Evolutionary conservation across 495 filamentous ascomycete genomes (phyloP), one percentile per base, ranked within the genome.

Genomic region (Aspergillus haitiensis): DNA sequence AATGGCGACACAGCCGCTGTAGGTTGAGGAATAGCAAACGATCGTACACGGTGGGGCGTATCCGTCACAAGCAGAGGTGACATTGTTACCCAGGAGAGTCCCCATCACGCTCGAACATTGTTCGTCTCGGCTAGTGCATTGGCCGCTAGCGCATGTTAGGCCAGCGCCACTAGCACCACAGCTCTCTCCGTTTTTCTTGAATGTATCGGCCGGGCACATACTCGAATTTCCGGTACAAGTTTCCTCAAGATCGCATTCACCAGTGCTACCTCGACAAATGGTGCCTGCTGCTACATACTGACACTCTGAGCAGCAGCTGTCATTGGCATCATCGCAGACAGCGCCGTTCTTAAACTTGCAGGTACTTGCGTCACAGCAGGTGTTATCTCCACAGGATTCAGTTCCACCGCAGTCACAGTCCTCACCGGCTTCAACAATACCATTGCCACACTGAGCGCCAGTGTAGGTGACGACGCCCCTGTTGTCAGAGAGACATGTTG

Each of bases 361-460:
- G 11, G 95, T 98, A 6, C 71, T 84, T 3, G 92, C 73, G 64
- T 98, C 81, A 72, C 94, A 98, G 78, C 94, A 98, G 31, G 65
- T 57, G 72, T 98, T 91, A 63, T 78, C 71, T 15, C 77, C 84
- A 70, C 94, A 98, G 44, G 82, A 82, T 34, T 76, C 73, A 7
- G 71, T 70, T 44, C 93, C 94, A 54, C 94, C 95, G 67, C 94
- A 98, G 74, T 98, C 94, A 72, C 94, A 98, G 13, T 98, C 89
- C 73, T 98, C 94, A 61, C 91, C 94, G 9, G 81, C 72, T 72
- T 98, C 94, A 42, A 98, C 95, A 61, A 98, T 98, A 47, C 94
- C 94, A 72, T 98, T 98, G 51, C 94, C 94, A 70, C 94, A 98
- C 67, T 91, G 86, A 58, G 87, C 87, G 64, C 88, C 89, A 1